phyloP scores from a whole-genome alignment of 176 grass and related monocot genomes.

The Aechmea fasciata region DNA sequence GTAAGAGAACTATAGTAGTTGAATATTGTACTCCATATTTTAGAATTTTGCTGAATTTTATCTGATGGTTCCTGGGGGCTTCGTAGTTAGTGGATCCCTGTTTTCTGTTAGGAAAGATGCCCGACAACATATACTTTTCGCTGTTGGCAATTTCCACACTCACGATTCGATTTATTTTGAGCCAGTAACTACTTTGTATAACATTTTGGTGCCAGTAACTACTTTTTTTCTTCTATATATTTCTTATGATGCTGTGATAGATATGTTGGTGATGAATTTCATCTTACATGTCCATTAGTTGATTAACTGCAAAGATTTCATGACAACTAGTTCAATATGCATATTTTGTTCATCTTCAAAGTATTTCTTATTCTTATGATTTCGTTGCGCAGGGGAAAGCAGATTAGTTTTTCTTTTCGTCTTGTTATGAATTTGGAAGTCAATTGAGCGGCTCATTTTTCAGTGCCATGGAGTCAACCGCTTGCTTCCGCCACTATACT shows the following conservation, averaged over 20 bases:
- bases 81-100: neutral
- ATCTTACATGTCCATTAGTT: too few species aligned
- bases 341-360: neutral
- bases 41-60: neutral
- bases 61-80: neutral
- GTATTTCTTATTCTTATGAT: neutral
- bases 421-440: neutral
- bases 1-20: neutral
- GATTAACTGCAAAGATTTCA: too few species aligned
- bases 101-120: neutral
- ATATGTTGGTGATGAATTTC: too few species aligned
- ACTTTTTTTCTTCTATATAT: too few species aligned
- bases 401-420: neutral
- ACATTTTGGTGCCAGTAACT: too few species aligned
- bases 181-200: too few species aligned
- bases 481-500: slow-evolving; percentile 10
- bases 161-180: too few species aligned
- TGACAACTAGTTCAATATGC: too few species aligned
- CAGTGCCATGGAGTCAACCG: slow-evolving; percentile 42
- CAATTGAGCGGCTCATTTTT: slow-evolving; percentile 7
- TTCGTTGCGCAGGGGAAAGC: neutral
- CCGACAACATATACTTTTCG: neutral
- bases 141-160: neutral
- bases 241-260: too few species aligned
- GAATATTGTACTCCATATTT: neutral